phyloP scores from a whole-genome alignment of 2,329 filamentous ascomycete genomes.

The Taxawa tesnikishii region DNA sequence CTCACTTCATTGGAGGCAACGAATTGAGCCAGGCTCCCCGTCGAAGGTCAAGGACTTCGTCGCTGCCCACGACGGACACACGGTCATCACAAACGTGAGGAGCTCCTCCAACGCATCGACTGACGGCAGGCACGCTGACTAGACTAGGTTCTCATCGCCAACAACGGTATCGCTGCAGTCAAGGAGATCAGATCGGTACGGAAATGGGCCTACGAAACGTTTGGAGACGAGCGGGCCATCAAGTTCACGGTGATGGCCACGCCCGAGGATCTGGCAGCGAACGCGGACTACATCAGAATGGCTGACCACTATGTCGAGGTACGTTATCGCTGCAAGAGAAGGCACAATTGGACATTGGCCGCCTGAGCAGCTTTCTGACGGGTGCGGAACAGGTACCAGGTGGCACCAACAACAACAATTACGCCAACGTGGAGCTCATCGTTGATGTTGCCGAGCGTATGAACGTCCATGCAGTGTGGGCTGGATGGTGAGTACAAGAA shows the following conservation, averaged over 20 bases:
- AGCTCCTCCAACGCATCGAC: constrained; percentile 1
- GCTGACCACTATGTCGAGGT: constrained; percentile 96
- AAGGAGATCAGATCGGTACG: constrained; percentile 98
- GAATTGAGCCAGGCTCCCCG: constrained; percentile 67
- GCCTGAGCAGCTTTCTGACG: constrained; percentile 3
- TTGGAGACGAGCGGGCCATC: constrained; percentile 94
- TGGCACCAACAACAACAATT: constrained; percentile 99
- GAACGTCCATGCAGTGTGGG: constrained; percentile 97
- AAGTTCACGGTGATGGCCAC: constrained; percentile 99
- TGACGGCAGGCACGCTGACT: too few relatives aligned
- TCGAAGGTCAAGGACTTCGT: constrained; percentile 97
- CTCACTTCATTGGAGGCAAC: constrained; percentile 97
- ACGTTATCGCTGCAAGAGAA: constrained; percentile 14
- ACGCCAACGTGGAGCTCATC: constrained; percentile 98
- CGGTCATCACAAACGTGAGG: constrained; percentile 92
- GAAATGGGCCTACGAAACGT: constrained; percentile 99
- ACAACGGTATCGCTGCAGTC: constrained; percentile 98
- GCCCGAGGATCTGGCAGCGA: constrained; percentile 91
- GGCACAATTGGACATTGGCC: neutral
- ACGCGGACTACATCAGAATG: constrained; percentile 99
- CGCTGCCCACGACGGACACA: constrained; percentile 77
- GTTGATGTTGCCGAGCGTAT: constrained; percentile 97
- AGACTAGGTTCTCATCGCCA: constrained; percentile 94
- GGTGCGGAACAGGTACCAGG: constrained; percentile 57
- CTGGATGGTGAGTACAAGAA: constrained; percentile 64